Evolutionary conservation across 371 early-diverging fungal species (phyloP), one percentile per base, ranked within the genome.

Genomic region (Nematocida sp.): DNA sequence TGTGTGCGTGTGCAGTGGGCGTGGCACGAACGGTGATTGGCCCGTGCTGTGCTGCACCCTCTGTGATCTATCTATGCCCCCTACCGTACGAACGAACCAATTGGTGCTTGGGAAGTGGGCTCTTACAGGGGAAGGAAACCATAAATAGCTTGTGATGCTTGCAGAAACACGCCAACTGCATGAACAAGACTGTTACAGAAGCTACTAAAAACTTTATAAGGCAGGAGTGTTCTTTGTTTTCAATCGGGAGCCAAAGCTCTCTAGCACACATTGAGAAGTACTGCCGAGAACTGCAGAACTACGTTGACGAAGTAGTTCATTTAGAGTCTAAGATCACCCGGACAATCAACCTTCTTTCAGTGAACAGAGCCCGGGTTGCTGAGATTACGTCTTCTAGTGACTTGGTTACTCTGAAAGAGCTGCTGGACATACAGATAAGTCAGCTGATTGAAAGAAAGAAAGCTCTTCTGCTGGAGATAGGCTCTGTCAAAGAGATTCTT

Each of bases 381-480:
- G 4, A 34, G 4, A 32, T 67, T 7, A n/a, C 58, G 5, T 67
- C 67, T 41, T 67, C 67, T 32, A 57, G 19, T 7, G 56, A 67
- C 40, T 57, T 57, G 0, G 15, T 17, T 17, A 58, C 36, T n/a
- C 67, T 67, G 8, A 23, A 45, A 36, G 55, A 67, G 31, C 13
- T 57, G 11, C 52, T 67, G 19, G 31, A 11, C 23, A 4, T 46
- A 15, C 51, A 57, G 38, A 37, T 67, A 46, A 34, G 45, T 8
- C 31, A 41, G 1, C 38, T 67, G n/a, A 19, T 60, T 31, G 57
- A 67, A 37, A 29, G 67, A 56, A 56, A 56, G 38, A 23, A 40
- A 31, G 11, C 31, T 13, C 2, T 67, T 1, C 56, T 58, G 7
- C 32, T 8, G 45, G 41, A 41, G 32, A 67, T 67, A 17, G 43